Evolutionary conservation across 805 yeast species (phyloP).

Genomic region (Ogataea pignaliae): DNA sequence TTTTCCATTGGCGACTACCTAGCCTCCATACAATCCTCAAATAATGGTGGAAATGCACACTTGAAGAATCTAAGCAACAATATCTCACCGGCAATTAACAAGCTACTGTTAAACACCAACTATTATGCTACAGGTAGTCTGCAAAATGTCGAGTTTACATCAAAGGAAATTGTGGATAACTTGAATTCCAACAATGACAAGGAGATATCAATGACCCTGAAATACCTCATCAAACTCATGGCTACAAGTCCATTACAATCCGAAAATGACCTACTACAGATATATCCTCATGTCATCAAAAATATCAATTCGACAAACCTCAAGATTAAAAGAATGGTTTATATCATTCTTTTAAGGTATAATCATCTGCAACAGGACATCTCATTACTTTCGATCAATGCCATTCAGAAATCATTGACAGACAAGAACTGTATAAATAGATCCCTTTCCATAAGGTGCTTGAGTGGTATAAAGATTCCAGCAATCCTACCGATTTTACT

Average conservation of each 20-base stretch:
- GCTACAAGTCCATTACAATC: slow-evolving; percentile 21
- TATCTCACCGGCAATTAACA: slow-evolving; percentile 14
- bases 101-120: slow-evolving; percentile 17
- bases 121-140: slow-evolving; percentile 10
- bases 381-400: slow-evolving; percentile 85
- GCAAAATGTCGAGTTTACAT: slow-evolving; percentile 34
- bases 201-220: slow-evolving; percentile 57
- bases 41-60: too few relatives aligned
- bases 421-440: slow-evolving; percentile 68
- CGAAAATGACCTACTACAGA: slow-evolving; percentile 39
- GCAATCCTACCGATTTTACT: slow-evolving; percentile 77
- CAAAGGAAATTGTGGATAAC: slow-evolving; percentile 60
- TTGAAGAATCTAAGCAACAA: slow-evolving; percentile 8
- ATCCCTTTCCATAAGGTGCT: slow-evolving; percentile 68
- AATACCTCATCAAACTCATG: slow-evolving; percentile 44
- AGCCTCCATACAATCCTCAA: too few relatives aligned
- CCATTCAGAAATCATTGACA: slow-evolving; percentile 77
- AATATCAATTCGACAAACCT: slow-evolving; percentile 67
- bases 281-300: slow-evolving; percentile 85
- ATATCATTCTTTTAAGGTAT: slow-evolving; percentile 66
- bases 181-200: slow-evolving; percentile 67
- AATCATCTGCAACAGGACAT: slow-evolving; percentile 84
- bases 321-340: slow-evolving; percentile 70
- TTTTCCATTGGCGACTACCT: too few relatives aligned
- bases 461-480: slow-evolving; percentile 78